Base-by-base conservation (phyloP, 2,329 filamentous ascomycete species). In the Macrophomina phaseolina region DNA sequence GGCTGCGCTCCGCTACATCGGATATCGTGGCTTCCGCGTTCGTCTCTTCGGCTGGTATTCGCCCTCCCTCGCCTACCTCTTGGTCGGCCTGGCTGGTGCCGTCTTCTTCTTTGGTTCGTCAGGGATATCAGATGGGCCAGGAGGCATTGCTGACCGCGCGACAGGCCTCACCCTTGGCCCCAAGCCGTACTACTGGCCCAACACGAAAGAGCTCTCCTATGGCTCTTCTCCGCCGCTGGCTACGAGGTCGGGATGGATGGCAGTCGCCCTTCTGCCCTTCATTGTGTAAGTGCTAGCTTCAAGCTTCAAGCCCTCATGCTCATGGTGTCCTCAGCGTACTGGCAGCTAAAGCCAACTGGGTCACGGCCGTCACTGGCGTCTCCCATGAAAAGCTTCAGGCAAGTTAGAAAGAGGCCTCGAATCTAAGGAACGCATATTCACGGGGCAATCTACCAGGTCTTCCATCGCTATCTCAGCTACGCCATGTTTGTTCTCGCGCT, bases 371-470 rank as follows among this genome's bases (percentile, higher is more conserved):
- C 8, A 88, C 86, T 0, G 86, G 86, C 0, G 78, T 87, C 11
- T 81, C 85, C 0, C 85, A 87, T 67, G 87, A 89, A 71, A 84
- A 83, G 65, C 79, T 89, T 1, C 84, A 87, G 66, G 74, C 85
- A 34, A 49, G 48, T 30, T 4, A 11, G 28, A 32, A 34, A 8
- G 4, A 34, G 14, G 16, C 18, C 5, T 4, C 18, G 14, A n/a
- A n/a, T 5, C 16, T 1, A n/a, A 14, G 18, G 12, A 52, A 28
- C 34, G 2, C 8, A 45, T 1, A 48, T 45, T 16, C 36, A 16
- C 4, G 32, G 46, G 38, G 14, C 23, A 40, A 4, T 9, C 14
- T 51, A 6, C 14, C 48, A 68, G 60, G 69, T 76, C 1, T 72
- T 75, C 46, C 74, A 76, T 45, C 69, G 73, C 30, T 76, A 73